Evolutionary conservation across 306 rosid genomes (phyloP), one percentile per base, ranked within the genome.

Genomic region (Dryas alaskensis): DNA sequence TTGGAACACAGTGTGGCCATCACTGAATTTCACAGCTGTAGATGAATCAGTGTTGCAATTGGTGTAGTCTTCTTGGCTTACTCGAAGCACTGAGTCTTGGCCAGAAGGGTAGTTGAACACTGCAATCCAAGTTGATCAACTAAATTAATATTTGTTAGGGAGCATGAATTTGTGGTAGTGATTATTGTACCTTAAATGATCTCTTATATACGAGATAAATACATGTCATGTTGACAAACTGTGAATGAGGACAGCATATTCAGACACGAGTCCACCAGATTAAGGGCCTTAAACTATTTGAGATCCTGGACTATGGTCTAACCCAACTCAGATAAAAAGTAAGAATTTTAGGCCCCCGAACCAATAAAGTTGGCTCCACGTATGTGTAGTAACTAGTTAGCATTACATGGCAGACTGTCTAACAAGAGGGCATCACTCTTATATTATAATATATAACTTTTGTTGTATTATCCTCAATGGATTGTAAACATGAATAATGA

Each of bases 51-150:
- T 85, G 73, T 78, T 88, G 92, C 99, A 95, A 45, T 77, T 95
- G 54, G 11, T 73, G 84, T 86, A 92, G 88, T 84, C 89, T 1
- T 89, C 83, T 61, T 80, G 86, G 66, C 27, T 80, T 37, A 95
- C 98, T 51, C 61, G 84, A 61, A 88, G 81, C 70, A 95, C 96
- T 1, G 97, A 89, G 86, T 94, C 98, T 81, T 91, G 74, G 16
- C 86, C 94, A 52, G 90, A 65, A 73, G 77, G 65, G 75, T 92
- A 95, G 65, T 68, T 83, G 91, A 95, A 95, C 79, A 83, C 99
- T 94, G 87, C 83, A 81, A 31, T 37, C 50, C 22, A 65, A 65
- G 49, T 13, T 48, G 39, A 16, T 25, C 14, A 44, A 12, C 31
- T 55, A 44, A 42, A 19, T 43, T 3, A 60, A 27, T 27, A 27